A percentile compares a stretch with the other conserved stretches of the same genome.
phyloP scores from a whole-genome alignment of 495 filamentous ascomycete species.

The Chlorociboria aeruginascens region DNA sequence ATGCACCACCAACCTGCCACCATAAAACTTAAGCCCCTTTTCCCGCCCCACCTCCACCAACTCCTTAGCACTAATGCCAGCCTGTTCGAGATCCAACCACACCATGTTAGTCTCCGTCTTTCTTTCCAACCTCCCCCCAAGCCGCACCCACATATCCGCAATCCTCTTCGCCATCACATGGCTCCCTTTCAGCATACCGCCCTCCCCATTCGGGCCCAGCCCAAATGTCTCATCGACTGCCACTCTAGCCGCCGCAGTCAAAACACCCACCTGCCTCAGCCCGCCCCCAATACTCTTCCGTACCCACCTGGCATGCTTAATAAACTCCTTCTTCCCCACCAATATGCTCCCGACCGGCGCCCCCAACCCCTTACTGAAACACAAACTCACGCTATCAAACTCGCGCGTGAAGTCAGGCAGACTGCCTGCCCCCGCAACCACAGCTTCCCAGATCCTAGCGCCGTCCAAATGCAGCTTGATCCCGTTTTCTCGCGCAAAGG shows the following conservation, averaged over 20 bases:
- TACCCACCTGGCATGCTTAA: slow-evolving; percentile 65
- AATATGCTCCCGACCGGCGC: slow-evolving; percentile 80
- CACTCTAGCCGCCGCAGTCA: slow-evolving; percentile 46
- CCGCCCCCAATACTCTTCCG: slow-evolving; percentile 82
- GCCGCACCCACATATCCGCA: slow-evolving; percentile 46
- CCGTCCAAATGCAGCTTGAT: slow-evolving; percentile 78
- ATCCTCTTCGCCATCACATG: slow-evolving; percentile 57
- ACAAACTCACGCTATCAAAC: slow-evolving; percentile 74
- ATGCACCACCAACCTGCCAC: slow-evolving; percentile 48
- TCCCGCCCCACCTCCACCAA: slow-evolving; percentile 38
- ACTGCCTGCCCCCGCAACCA: slow-evolving; percentile 43
- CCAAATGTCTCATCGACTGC: slow-evolving; percentile 61
- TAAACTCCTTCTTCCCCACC: slow-evolving; percentile 50
- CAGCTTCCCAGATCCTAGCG: slow-evolving; percentile 73
- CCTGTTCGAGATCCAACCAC: slow-evolving; percentile 65
- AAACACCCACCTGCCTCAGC: slow-evolving; percentile 54
- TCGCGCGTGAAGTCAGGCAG: slow-evolving; percentile 55
- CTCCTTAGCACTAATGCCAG: slow-evolving; percentile 28
- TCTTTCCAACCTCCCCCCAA: slow-evolving; percentile 46
- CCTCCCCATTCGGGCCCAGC: slow-evolving; percentile 42
- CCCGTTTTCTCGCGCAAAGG: slow-evolving; percentile 53
- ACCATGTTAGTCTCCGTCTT: slow-evolving; percentile 88
- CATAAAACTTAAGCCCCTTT: slow-evolving; percentile 39
- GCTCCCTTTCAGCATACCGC: slow-evolving; percentile 47
- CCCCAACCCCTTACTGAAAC: slow-evolving; percentile 82